Evolutionary conservation across 208 protist species (phyloP).

Genomic region (Herpetomonas muscarum): DNA sequence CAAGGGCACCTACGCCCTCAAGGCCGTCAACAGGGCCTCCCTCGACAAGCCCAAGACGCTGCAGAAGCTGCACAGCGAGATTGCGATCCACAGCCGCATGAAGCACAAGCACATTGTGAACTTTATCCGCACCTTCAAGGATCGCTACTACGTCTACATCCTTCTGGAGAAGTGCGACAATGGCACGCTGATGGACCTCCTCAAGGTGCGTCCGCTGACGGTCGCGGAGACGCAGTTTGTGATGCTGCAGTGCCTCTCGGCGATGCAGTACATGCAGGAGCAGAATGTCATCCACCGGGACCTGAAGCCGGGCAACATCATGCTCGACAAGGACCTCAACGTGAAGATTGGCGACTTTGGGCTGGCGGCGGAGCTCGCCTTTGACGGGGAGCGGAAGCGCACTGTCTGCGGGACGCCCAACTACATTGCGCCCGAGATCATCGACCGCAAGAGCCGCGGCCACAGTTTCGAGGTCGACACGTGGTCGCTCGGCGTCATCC

Average conservation of each 20-base stretch:
- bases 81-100: conserved; percentile 96
- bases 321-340: conserved; percentile 84
- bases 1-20: conserved; percentile 89
- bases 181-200: conserved; percentile 96
- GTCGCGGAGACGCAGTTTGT: conserved; percentile 94
- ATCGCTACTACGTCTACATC: conserved; percentile 97
- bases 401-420: conserved; percentile 97
- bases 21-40: conserved; percentile 91
- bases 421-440: conserved; percentile 96
- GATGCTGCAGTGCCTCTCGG: conserved; percentile 92
- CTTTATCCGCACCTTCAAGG: conserved; percentile 97
- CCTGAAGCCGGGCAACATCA: conserved; percentile 96
- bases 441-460: conserved; percentile 76
- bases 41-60: conserved; percentile 92
- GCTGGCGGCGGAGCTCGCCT: conserved; percentile 86
- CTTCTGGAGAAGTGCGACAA: conserved; percentile 97
- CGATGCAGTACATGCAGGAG: conserved; percentile 94
- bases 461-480: conserved; percentile 98
- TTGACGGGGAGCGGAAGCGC: conserved; percentile 92
- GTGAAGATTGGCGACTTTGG: conserved; percentile 96
- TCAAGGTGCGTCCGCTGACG: conserved; percentile 87
- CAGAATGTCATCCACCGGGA: conserved; percentile 96
- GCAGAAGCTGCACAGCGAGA: conserved; percentile 96
- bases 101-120: conserved; percentile 96
- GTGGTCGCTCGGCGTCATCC: conserved; percentile 98